Evolutionary conservation across 306 rosid genomes (phyloP), one percentile per base, ranked within the genome.

Genomic region (Gastrolobium villosum): DNA sequence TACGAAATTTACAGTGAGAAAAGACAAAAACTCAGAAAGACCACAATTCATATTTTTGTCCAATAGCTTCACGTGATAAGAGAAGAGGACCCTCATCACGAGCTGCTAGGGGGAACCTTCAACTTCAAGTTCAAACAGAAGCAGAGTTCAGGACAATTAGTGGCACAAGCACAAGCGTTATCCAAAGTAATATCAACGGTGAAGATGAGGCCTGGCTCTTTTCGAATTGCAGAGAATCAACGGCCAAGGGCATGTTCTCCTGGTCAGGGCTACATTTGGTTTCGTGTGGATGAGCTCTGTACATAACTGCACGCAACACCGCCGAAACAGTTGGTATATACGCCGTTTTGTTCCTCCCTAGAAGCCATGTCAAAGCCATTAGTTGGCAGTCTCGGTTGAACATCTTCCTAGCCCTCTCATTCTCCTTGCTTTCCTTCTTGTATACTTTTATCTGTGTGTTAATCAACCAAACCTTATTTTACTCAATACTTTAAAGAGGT

Each of bases 191-290:
- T 1, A 15, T 34, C 2, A 82, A 67, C 65, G 80, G 85, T 26
- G 34, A 35, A 1, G 84, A 84, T 68, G 89, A 60, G 41, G 92
- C 78, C 9, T 50, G 68, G 8, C 83, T 79, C 36, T 70, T 77
- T 13, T 87, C 90, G 55, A 87, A 78, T 80, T 87, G 92, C 4
- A 92, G 43, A 0, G 93, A 88, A 65, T 92, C 96, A 4, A 92
- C 96, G 86, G 97, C 96, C 67, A 92, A 83, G 13, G 97, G 97
- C 95, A 92, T 88, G 96, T 92, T 92, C 70, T 92, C 96, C 70
- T 88, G 93, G 79, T 92, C 96, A 1, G 96, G 96, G 66, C 96
- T 90, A 72, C 97, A 92, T 75, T 54, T 87, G 57, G 87, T 84
- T 69, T 84, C 70, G 82, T 77, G 97, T 0, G 88, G 93, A 70